Base-by-base conservation (phyloP, 768 basidiomycete species). In the Naganishia vishniacii region DNA sequence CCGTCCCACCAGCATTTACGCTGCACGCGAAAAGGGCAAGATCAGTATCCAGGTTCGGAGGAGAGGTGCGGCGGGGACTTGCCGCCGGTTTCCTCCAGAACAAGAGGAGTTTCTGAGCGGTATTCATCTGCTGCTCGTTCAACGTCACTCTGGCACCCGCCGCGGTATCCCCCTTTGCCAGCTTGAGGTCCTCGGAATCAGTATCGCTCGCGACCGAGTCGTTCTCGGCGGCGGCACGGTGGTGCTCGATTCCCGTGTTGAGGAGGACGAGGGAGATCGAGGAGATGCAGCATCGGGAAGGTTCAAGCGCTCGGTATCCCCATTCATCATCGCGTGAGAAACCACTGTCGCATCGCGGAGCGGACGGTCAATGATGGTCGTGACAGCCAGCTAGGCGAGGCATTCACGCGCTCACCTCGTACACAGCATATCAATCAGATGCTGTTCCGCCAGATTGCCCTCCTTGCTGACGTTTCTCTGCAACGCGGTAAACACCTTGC, bases 1-100 rank as follows among this genome's bases (percentile, higher is more conserved):
- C 94, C 94, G 71, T 99, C 95, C 95, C 95, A 99, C 95, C 95
- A 99, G 79, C 94, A 98, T 80, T 99, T 98, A 44, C 95, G 83
- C 93, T 97, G n/a, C n/a, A n/a, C n/a, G 68, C 15, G 53, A 62
- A 15, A 11, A 20, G 62, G 51, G 37, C 29, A 20, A 12, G 11
- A 4, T 11, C 9, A 46, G 3, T 23, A 37, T 11, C 29, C 5
- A 59, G 4, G n/a, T 5, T 4, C 20, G n/a, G 34, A 31, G 16
- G 15, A 48, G 3, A n/a, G 4, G 31, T 31, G 26, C 34, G 48
- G 23, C 6, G 40, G 34, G 37, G n/a, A 84, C 91, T 69, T 78
- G 95, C 94, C n/a, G 95, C 95, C 46, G 95, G 95, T 78, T 99
- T 99, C 75, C 95, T 83, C 95, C 95, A 99, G 82, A 99, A 99